Base-by-base conservation (phyloP, 2,329 filamentous ascomycete species). In the Elsinoe perseae region DNA sequence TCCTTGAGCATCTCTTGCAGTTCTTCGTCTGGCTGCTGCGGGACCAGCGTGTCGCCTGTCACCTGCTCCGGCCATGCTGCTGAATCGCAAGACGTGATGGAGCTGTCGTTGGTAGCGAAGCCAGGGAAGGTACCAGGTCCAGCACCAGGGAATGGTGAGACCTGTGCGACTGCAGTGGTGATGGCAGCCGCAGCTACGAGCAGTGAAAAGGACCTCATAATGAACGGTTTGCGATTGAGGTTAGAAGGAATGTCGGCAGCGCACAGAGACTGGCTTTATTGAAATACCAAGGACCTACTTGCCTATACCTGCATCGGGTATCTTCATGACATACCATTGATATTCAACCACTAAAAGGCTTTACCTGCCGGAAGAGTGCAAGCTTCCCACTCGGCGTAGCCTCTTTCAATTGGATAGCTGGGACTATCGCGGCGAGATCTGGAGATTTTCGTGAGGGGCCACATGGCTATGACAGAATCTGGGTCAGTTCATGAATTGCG, bases 1-100 rank as follows among this genome's bases (percentile, higher is more conserved):
- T 73, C 69, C 4, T 67, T 60, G 1, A 76, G 58, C 63, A 77
- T 69, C 4, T 64, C 59, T 54, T 64, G 66, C 23, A 76, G 62
- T 54, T 75, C 71, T 9, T 67, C 64, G 52, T 72, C 67, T 7
- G 74, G 72, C 27, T 64, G 62, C 62, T 76, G 73, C 2, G 74
- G 72, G 2, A 68, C 58, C 8, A 75, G 63, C 27, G 69, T 66
- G 21, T 61, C 57, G 1, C 71, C 71, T 10, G 73, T 63, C 1
- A 67, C 66, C 3, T 68, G 69, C 0, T 70, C 69, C 18, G 74
- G 74, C 74, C 74, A 76, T 27, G 52, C 34, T 20, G 52, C 52
- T 14, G 48, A 36, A 20, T 38, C 48, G 16, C 48, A 52, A 2
- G 48, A 52, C 8, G 48, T 52, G 4, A 52, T 36, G 14, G 48